Evolutionary conservation across 495 filamentous ascomycete species (phyloP).

Genomic region (Apiosordaria backusii): DNA sequence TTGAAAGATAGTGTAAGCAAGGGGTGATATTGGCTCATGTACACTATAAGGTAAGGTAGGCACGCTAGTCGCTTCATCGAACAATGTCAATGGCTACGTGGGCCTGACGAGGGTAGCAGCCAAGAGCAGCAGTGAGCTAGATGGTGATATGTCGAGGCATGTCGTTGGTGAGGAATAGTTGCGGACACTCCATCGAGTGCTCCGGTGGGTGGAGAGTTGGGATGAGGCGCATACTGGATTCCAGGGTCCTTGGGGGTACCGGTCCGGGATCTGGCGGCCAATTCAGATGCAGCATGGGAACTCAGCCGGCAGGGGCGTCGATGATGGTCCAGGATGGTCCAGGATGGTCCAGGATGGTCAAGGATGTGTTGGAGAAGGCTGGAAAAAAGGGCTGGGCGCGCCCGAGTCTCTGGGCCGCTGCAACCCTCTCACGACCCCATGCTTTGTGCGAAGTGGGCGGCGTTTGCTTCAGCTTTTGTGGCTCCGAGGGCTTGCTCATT

Average conservation of each 20-base stretch:
- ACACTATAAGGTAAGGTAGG: too few relatives aligned
- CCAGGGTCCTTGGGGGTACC: constrained; percentile 5
- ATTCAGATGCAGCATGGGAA: constrained; percentile 26
- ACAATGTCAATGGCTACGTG: background rate
- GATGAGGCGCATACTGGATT: background rate
- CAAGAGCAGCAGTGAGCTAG: background rate
- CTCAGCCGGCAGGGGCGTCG: constrained; percentile 20
- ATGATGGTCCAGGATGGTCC: constrained; percentile 1
- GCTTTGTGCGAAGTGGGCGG: background rate
- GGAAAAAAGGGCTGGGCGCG: constrained; percentile 1
- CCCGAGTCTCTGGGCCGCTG: constrained; percentile 10
- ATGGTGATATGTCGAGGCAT: background rate
- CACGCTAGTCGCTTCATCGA: background rate
- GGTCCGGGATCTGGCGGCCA: constrained; percentile 23
- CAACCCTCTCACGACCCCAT: constrained; percentile 1
- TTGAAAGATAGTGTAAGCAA: background rate
- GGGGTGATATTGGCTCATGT: background rate
- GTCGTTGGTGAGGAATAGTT: background rate
- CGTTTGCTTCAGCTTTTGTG: background rate
- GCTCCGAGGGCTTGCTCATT: background rate
- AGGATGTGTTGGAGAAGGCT: background rate
- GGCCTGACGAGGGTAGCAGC: background rate
- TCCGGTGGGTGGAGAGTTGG: background rate
- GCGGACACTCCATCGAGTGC: background rate
- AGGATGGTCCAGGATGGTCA: background rate